A percentile compares a stretch with the other conserved stretches of the same genome.
Conservation (phyloP, 1,284 basidiomycete species). For the Wallemia ichthyophaga region DNA sequence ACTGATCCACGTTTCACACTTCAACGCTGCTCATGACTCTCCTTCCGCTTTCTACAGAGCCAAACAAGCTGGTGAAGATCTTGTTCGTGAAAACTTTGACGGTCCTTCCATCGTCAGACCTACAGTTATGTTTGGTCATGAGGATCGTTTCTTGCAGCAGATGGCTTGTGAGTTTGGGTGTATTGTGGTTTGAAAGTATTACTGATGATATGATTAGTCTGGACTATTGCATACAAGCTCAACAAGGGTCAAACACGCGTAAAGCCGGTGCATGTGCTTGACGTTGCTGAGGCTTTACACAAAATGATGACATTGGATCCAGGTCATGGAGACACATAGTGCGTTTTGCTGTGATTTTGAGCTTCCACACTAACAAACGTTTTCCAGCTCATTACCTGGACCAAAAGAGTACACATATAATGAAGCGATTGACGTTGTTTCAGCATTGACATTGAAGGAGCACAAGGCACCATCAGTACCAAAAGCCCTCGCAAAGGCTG, state of each 20-base stretch:
- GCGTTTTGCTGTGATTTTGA: neutral
- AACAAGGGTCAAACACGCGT: slow-evolving; percentile 62
- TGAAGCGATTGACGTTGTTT: slow-evolving; percentile 53
- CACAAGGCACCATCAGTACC: slow-evolving; percentile 37
- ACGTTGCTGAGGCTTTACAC: slow-evolving; percentile 71
- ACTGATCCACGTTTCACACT: slow-evolving; percentile 79
- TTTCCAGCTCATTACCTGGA: slow-evolving; percentile 32
- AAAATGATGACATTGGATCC: slow-evolving; percentile 29
- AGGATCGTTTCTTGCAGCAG: slow-evolving; percentile 80
- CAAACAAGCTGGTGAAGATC: slow-evolving; percentile 71
- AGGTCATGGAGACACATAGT: neutral
- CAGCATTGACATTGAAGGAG: slow-evolving; percentile 45
- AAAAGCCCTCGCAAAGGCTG: slow-evolving; percentile 33
- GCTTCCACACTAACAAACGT: neutral
- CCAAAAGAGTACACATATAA: slow-evolving; percentile 60
- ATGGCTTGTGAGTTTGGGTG: slow-evolving; percentile 37
- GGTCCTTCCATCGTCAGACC: slow-evolving; percentile 73
- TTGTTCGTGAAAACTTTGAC: slow-evolving; percentile 56
- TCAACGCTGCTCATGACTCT: slow-evolving; percentile 60
- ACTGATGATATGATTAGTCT: slow-evolving; percentile 23
- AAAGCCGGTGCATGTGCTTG: slow-evolving; percentile 73
- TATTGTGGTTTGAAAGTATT: slow-evolving; percentile 3
- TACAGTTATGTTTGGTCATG: slow-evolving; percentile 57
- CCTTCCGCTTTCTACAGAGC: slow-evolving; percentile 56
- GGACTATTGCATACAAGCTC: slow-evolving; percentile 81